Conservation (phyloP, 2,329 filamentous ascomycete genomes). For the Epichloe uncinata region DNA sequence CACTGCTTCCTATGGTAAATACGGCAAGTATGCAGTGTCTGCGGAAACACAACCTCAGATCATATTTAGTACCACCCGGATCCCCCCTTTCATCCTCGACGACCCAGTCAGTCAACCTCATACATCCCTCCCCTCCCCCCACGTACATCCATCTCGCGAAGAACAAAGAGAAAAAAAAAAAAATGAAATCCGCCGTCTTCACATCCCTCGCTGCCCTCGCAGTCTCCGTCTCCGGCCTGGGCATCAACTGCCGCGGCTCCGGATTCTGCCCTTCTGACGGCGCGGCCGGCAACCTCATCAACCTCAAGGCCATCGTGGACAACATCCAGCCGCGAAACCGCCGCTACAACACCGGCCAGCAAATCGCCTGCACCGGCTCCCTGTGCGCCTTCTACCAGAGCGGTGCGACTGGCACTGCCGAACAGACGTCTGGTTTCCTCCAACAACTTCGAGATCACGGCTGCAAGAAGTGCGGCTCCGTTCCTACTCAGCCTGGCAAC, state of each 20-base stretch:
- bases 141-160: too few species aligned
- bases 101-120: too few species aligned
- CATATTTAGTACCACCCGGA: neutral
- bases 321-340: slow-evolving; percentile 5
- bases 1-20: too few species aligned
- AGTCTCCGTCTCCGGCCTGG: slow-evolving; percentile 4
- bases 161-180: neutral
- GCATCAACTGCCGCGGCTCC: slow-evolving; percentile 10
- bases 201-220: slow-evolving; percentile 4
- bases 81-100: neutral
- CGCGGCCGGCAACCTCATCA: slow-evolving; percentile 6
- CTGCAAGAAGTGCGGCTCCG: slow-evolving; percentile 9
- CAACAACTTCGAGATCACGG: slow-evolving; percentile 7
- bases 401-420: slow-evolving; percentile 7
- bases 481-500: slow-evolving; percentile 9
- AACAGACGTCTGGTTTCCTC: slow-evolving; percentile 6
- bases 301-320: slow-evolving; percentile 6
- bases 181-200: neutral
- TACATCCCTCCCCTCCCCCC: too few species aligned
- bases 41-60: neutral
- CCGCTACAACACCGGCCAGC: slow-evolving; percentile 7
- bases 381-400: slow-evolving; percentile 10
- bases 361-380: slow-evolving; percentile 8
- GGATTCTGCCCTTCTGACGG: slow-evolving; percentile 7
- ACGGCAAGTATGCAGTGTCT: too few species aligned